These are phyloP conservation scores for Plasmodium billcollinsi DNA, from an alignment of 169 alveolate species.

Conservation along the genomic window DNA sequence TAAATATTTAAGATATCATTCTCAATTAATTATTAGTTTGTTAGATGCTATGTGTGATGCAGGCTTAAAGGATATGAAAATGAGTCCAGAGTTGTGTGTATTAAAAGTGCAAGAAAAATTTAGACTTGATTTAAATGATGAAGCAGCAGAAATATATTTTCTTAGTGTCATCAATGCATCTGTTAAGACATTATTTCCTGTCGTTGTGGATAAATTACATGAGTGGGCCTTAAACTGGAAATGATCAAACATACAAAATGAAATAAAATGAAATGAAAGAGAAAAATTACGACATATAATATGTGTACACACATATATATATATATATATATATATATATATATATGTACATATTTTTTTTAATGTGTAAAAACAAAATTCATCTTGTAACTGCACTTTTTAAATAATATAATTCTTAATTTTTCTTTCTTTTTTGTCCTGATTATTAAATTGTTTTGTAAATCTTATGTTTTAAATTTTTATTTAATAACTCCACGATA, in stretches of 20 bases:
- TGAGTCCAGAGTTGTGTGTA: constrained; percentile 79
- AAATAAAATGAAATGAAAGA: neutral
- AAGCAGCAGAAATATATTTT: constrained; percentile 92
- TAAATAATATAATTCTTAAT: too few species aligned
- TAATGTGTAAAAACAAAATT: too few species aligned
- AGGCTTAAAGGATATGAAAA: constrained; percentile 92
- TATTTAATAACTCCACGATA: too few species aligned
- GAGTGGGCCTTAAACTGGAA: constrained; percentile 93
- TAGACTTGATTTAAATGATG: constrained; percentile 88
- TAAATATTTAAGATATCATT: constrained; percentile 88
- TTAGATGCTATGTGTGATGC: constrained; percentile 95
- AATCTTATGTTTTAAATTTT: too few species aligned
- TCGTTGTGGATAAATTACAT: constrained; percentile 91
- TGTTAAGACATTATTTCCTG: constrained; percentile 94
- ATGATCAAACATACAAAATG: constrained; percentile 16
- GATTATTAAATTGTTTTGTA: too few species aligned
- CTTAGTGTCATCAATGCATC: constrained; percentile 89
- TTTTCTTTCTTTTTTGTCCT: too few species aligned
- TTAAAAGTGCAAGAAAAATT: constrained; percentile 89
- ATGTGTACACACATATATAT: neutral
- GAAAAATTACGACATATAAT: neutral
- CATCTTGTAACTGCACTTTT: too few species aligned
- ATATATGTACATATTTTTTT: too few species aligned
- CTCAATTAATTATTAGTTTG: constrained; percentile 90
- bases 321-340: too few species aligned